Conservation (phyloP, 2,329 filamentous ascomycete genomes). For the Fusarium sp. region DNA sequence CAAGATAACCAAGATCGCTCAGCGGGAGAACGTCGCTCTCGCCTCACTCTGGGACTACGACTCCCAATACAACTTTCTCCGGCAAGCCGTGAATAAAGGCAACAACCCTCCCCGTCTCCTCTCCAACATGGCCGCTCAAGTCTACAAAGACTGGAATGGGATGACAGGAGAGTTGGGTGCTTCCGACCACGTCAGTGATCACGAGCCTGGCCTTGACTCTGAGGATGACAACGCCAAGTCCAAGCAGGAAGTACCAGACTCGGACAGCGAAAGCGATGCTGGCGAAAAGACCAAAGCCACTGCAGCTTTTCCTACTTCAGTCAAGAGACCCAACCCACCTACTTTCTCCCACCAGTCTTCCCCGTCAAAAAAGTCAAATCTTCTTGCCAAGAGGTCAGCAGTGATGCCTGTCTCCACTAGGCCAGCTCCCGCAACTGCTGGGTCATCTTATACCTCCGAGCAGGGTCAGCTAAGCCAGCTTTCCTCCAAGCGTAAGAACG, state of each 20-base stretch:
- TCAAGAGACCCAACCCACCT: no score
- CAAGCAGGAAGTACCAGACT: not conserved
- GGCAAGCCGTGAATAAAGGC: not conserved
- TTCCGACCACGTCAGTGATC: not conserved
- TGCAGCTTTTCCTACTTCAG: no score
- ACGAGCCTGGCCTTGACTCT: not conserved
- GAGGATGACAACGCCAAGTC: not conserved
- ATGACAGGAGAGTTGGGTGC: not conserved
- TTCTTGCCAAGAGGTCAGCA: no score
- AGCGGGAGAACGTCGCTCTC: not conserved
- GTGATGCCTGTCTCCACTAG: no score
- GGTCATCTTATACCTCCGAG: no score
- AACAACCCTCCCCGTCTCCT: not conserved
- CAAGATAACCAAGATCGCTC: not conserved
- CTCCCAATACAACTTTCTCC: not conserved
- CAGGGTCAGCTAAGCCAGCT: no score
- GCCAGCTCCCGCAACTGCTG: no score
- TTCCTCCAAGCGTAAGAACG: constrained; percentile 11
- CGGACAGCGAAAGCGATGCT: no score
- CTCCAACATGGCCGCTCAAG: not conserved
- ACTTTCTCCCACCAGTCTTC: no score
- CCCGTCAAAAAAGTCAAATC: no score
- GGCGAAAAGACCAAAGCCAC: no score
- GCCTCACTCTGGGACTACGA: not conserved
- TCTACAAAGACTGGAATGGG: not conserved